Evolutionary conservation across 148 eudicot species (phyloP).

Genomic region (Salicornia ramosissima): DNA sequence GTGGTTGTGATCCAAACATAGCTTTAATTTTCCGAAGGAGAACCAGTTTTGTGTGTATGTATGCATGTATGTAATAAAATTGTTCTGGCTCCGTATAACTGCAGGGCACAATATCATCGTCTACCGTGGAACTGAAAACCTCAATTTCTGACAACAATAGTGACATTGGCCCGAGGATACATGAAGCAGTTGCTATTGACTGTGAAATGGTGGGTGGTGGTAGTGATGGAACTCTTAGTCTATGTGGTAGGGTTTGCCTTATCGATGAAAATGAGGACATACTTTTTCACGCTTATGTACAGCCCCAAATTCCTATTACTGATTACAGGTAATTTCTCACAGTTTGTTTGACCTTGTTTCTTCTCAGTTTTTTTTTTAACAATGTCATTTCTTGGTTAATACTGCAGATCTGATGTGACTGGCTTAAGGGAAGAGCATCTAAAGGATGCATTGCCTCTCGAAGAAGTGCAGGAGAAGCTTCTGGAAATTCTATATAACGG

Average conservation of each 20-base stretch:
- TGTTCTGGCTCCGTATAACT: constrained; percentile 10
- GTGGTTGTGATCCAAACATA: too few species aligned
- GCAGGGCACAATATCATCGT: constrained; percentile 37
- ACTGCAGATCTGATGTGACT: constrained; percentile 46
- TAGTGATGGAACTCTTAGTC: constrained; percentile 62
- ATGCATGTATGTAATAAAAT: neutral
- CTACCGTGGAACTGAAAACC: constrained; percentile 22
- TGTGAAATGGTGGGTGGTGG: constrained; percentile 95
- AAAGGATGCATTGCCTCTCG: constrained; percentile 60
- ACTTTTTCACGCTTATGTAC: constrained; percentile 65
- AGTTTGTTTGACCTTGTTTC: constrained; percentile 4
- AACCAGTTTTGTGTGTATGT: neutral
- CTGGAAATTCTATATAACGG: constrained; percentile 53
- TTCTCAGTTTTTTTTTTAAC: neutral
- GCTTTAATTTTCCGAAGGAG: neutral
- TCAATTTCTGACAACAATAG: constrained; percentile 17
- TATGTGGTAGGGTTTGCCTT: constrained; percentile 79
- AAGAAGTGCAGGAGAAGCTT: constrained; percentile 59
- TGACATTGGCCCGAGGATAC: constrained; percentile 7
- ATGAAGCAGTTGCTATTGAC: constrained; percentile 55
- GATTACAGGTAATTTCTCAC: constrained; percentile 52
- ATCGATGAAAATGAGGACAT: constrained; percentile 63
- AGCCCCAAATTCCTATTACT: constrained; percentile 63
- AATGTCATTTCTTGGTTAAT: neutral
- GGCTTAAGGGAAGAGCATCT: constrained; percentile 66